Evolutionary conservation across 2,329 filamentous ascomycete species (phyloP), one percentile per base, ranked within the genome.

Genomic region (Mycogone perniciosa): DNA sequence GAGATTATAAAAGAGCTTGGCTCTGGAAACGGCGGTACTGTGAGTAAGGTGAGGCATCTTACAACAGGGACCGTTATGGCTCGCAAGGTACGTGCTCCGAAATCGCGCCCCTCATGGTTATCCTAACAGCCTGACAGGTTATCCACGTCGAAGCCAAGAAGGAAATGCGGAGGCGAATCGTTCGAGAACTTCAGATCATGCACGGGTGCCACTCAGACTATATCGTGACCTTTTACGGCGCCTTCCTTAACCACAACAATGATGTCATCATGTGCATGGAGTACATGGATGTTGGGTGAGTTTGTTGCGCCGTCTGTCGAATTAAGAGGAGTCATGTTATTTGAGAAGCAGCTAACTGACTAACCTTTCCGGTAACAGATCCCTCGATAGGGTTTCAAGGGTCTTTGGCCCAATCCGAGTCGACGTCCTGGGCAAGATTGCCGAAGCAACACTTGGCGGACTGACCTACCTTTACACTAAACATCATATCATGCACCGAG

Each of bases 241-340:
- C 93, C 35, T 99, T 97, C 66, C 81, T 97, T 64, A 97, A 96
- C 66, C 88, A 95, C 64, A 90, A 90, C 55, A 92, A 95, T 65
- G 93, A 99, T 72, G 95, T 99, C 53, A 95, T 97, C 61, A 92
- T 99, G 85, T 99, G 93, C 70, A 99, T 99, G 93, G 93, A 99
- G 69, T 97, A 99, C 67, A 96, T 96, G 89, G 93, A 99, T 71
- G 89, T 92, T 67, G 93, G 93, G 93, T 97, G 79, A 71, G 88
- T 74, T 48, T 31, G 8, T 13, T n/a, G 7, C 27, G 8, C 27
- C 8, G 6, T 31, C 8, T 29, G 30, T n/a, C 31, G 7, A 35
- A 35, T 35, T 3, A 20, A 29, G 3, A 13, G 27, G 37, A 13
- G 6, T 29, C 30, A 13, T 5, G 7, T 13, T 7, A 5, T 5